Evolutionary conservation across 306 rosid species (phyloP).

Genomic region (Trichosanthes cucumerina): DNA sequence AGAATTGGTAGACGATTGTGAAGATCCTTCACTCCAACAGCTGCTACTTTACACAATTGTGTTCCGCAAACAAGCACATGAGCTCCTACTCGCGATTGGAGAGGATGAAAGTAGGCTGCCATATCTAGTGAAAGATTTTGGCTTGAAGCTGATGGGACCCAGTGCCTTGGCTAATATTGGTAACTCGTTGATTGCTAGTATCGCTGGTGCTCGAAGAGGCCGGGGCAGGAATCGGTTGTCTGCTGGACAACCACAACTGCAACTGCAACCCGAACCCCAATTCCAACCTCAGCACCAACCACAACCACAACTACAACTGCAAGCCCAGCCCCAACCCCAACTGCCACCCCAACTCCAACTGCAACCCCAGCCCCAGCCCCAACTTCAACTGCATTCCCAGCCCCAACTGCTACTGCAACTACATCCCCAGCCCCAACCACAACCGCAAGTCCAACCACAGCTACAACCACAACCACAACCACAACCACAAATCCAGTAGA

Average conservation of each 20-base stretch:
- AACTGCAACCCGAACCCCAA: background rate
- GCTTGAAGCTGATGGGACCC: slow-evolving; percentile 67
- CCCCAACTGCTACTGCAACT: background rate
- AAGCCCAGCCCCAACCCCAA: background rate
- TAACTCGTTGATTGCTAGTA: slow-evolving; percentile 30
- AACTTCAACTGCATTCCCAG: background rate
- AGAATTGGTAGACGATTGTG: slow-evolving; percentile 22
- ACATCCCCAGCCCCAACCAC: background rate
- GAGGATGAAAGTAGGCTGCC: slow-evolving; percentile 48
- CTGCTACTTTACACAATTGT: slow-evolving; percentile 50
- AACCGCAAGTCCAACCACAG: background rate
- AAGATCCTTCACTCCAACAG: slow-evolving; percentile 26
- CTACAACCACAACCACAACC: background rate
- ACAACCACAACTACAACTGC: background rate
- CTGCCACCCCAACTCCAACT: background rate
- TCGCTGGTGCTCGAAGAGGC: slow-evolving; percentile 51
- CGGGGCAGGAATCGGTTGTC: slow-evolving; percentile 39
- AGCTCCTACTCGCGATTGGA: slow-evolving; percentile 32
- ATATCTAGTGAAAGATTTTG: slow-evolving; percentile 40
- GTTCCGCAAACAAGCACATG: slow-evolving; percentile 57
- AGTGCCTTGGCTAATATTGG: slow-evolving; percentile 32
- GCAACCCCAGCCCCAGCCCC: background rate
- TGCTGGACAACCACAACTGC: slow-evolving; percentile 9
- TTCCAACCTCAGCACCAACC: background rate
- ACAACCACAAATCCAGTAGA: slow-evolving; percentile 2